Percentiles rank a stretch among this genome's conserved stretches.
Evolutionary conservation across 2,329 filamentous ascomycete genomes (phyloP).

Genomic region (Ceratocystis variospora): DNA sequence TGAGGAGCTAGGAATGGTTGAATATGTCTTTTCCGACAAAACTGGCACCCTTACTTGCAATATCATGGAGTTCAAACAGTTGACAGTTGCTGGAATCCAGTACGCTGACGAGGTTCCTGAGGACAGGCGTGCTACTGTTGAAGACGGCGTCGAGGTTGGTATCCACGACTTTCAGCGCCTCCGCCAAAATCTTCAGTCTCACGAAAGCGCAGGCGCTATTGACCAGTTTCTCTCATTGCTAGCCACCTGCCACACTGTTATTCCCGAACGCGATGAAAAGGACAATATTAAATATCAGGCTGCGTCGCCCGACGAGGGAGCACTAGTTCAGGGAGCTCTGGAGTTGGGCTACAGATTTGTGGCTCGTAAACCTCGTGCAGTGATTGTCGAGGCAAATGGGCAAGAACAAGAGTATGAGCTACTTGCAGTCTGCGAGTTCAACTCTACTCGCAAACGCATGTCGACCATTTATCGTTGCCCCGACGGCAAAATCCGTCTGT

Average conservation of each 20-base stretch:
- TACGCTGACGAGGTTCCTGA: conserved; percentile 88
- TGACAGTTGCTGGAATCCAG: conserved; percentile 81
- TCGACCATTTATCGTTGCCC: conserved; percentile 94
- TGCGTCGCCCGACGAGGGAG: conserved; percentile 91
- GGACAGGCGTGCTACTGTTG: conserved; percentile 68
- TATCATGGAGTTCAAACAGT: conserved; percentile 97
- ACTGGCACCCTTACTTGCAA: conserved; percentile 94
- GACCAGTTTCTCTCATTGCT: conserved; percentile 79
- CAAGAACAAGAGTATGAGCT: conserved; percentile 72
- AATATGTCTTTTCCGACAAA: conserved; percentile 98
- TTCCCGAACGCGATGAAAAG: conserved; percentile 73
- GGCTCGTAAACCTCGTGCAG: conserved; percentile 75
- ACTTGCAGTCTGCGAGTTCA: conserved; percentile 96
- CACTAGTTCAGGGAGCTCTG: conserved; percentile 84
- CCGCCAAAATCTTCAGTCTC: conserved; percentile 49
- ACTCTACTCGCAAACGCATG: conserved; percentile 83
- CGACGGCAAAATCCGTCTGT: conserved; percentile 84
- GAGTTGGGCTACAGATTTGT: conserved; percentile 77
- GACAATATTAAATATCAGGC: conserved; percentile 94
- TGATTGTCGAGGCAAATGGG: conserved; percentile 67
- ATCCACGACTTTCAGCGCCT: conserved; percentile 75
- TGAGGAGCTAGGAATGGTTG: conserved; percentile 93
- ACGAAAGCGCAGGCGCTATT: conserved; percentile 38
- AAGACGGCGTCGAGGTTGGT: conserved; percentile 64
- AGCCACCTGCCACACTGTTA: conserved; percentile 90